A percentile compares a stretch with the other conserved stretches of the same genome.
Evolutionary conservation across 192 early-diverging fungal species (phyloP).

Genomic region (Podila epigama): DNA sequence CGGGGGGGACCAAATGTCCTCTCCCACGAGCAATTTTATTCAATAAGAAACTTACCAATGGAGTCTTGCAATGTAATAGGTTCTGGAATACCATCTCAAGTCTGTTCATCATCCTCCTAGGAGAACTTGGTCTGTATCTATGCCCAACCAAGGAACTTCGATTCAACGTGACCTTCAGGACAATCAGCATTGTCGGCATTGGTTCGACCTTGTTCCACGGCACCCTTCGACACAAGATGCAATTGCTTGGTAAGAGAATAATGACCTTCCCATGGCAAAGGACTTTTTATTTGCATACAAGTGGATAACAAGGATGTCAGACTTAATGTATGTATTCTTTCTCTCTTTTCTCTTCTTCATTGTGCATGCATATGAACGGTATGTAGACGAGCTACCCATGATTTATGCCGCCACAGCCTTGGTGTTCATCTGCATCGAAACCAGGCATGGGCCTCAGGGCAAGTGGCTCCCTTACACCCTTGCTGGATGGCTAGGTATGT

Average conservation of each 20-base stretch:
- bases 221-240: constrained; percentile 74
- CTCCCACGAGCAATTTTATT: neutral
- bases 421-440: constrained; percentile 51
- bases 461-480: constrained; percentile 56
- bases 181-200: constrained; percentile 73
- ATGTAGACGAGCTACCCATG: constrained; percentile 50
- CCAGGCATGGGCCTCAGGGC: constrained; percentile 54
- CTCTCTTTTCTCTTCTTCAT: neutral
- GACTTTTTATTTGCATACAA: neutral
- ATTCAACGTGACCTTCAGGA: constrained; percentile 60
- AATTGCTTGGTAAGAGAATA: constrained; percentile 65
- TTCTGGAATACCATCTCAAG: constrained; percentile 73
- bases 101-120: constrained; percentile 64
- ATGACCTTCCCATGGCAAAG: neutral
- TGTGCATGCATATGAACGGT: neutral
- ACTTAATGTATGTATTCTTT: too few relatives aligned
- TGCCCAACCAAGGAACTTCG: constrained; percentile 53
- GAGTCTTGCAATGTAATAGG: too few relatives aligned
- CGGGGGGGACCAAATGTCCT: neutral
- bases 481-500: constrained; percentile 50
- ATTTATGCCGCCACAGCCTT: constrained; percentile 35
- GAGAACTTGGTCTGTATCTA: constrained; percentile 62
- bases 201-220: constrained; percentile 83
- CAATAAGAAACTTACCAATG: neutral
- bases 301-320: neutral